Evolutionary conservation across 805 yeast genomes (phyloP), one percentile per base, ranked within the genome.

Genomic region (Wickerhamomyces bovis): DNA sequence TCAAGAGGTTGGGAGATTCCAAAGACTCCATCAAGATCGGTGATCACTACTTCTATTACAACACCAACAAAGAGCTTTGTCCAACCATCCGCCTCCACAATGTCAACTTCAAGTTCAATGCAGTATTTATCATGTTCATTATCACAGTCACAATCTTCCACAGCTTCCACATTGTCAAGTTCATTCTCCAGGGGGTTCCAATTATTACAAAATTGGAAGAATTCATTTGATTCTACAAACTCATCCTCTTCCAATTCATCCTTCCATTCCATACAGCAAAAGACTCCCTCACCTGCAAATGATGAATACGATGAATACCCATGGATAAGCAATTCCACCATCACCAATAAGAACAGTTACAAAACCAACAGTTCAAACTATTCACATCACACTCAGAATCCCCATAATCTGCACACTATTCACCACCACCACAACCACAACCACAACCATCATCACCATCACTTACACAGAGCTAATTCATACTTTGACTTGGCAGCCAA

Each of bases 1-100:
- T 36, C 39, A 18, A 57, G 53, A 23, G 74, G 73, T 1, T 70
- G 73, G 74, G 72, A 69, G 42, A 70, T 70, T 3, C 74, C 75
- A 1, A 56, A 49, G 35, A 59, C 50, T 43, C 62, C 54, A 38
- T 59, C 52, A 42, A 60, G 47, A 47, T 62, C 48, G 36, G 52
- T 47, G 47, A 62, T 54, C 1, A 56, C 62, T 1, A 57, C 68
- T 0, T 63, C 66, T 2, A 39, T 63, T 1, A 63, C 67, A 16
- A 63, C 70, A 1, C 62, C 62, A 33, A 65, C 59, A 21, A 49
- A 49, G 55, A 21, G 45, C 43, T 38, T 61, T 60, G 67, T 61
- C 11, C 64, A 58, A 39, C 71, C 58, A 45, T 51, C 41, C 38
- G 44, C 63, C 68, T 26, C 57, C 68, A 42, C 72, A 4, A 46